Evolutionary conservation across 345 rosid genomes (phyloP), one percentile per base, ranked within the genome.

Genomic region (Noccaea bulbosa): DNA sequence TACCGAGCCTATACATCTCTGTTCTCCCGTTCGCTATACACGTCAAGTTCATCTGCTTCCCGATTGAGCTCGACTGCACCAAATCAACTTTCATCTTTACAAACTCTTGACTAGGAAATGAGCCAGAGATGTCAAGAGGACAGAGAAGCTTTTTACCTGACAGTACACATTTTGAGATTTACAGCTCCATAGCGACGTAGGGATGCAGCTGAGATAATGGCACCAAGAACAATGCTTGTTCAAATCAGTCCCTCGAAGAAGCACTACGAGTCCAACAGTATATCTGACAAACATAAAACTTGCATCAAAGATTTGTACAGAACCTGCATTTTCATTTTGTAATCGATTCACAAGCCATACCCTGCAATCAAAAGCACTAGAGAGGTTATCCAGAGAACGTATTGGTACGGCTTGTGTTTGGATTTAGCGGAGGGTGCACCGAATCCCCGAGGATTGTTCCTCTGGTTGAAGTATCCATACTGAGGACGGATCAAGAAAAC

Each of bases 221-320:
- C 98, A 95, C 98, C 97, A 90, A 1, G 91, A 80, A 83, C 98
- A 95, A 47, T 81, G 81, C 27, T 87, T 76, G 44, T 87, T 95
- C 75, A 89, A 70, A 80, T 90, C 79, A 39, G 62, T 79, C 12
- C 94, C 98, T 50, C 60, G 81, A 56, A 85, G 78, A 71, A 95
- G 88, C 79, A 84, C 74, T 46, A 88, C 74, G 68, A 90, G 78
- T 41, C 92, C 92, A 27, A 64, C 34, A 0, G 85, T 81, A 27
- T 73, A 87, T 39, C 97, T 90, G 84, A 5, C 11, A 65, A 65
- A 15, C 46, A 70, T 8, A 38, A 40, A 47, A 8, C 37, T 22
- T 20, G 15, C 22, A 16, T 64, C 34, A 69, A 16, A 15, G 39
- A n/a, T 34, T 24, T 16, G 53, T 40, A 9, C 12, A 33, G 27